Evolutionary conservation across 1,284 basidiomycete species (phyloP).

Genomic region (Salmacisia buchloeana): DNA sequence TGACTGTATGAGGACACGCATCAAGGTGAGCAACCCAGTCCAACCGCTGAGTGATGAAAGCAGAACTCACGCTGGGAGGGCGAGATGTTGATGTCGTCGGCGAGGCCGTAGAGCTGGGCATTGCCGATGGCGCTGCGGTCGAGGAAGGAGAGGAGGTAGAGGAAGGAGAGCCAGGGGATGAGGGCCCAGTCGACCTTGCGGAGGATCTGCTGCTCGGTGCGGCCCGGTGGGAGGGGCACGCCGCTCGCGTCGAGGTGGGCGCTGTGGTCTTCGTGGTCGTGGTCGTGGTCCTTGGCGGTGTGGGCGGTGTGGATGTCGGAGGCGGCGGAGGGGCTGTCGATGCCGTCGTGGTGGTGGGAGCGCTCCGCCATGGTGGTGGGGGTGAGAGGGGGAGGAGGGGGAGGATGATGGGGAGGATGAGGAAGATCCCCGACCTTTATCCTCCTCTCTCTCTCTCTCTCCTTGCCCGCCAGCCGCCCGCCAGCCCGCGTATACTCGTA

Average conservation of each 20-base stretch:
- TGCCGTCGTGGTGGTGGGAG: background rate
- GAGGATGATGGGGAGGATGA: background rate
- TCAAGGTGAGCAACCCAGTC: background rate
- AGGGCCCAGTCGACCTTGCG: conserved; percentile 41
- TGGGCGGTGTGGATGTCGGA: background rate
- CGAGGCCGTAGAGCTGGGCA: conserved; percentile 27
- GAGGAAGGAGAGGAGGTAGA: conserved; percentile 45
- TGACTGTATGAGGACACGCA: conserved; percentile 12
- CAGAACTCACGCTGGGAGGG: conserved; percentile 13
- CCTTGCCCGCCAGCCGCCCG: background rate
- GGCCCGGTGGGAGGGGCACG: conserved; percentile 15
- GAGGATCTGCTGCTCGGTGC: conserved; percentile 41
- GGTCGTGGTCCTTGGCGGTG: background rate
- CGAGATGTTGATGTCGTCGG: conserved; percentile 19
- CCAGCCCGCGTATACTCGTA: background rate
- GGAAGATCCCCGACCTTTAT: too few species aligned
- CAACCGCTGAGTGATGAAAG: background rate
- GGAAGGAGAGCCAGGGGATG: conserved; percentile 36
- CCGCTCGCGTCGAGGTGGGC: background rate
- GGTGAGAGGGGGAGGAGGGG: background rate
- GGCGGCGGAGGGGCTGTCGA: background rate
- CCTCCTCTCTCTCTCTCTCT: too few species aligned
- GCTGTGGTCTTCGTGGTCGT: background rate
- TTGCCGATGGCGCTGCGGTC: conserved; percentile 56
- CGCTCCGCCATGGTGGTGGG: background rate